These are phyloP conservation scores for Chaetoceros tenuissimus DNA, from an alignment of 108 stramenopile species.

Conservation along the genomic window DNA sequence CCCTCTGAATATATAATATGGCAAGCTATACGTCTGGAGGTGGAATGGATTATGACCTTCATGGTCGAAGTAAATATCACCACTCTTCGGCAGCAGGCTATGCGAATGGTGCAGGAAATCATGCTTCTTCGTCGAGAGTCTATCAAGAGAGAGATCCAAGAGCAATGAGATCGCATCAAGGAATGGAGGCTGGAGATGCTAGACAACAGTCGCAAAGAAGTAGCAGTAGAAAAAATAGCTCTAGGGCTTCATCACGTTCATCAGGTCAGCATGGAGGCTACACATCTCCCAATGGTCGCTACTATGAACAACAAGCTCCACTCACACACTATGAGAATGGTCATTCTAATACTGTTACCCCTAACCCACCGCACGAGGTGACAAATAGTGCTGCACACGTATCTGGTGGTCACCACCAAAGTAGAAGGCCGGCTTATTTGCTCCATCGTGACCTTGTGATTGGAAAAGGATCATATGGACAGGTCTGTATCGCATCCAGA, in stretches of 20 bases:
- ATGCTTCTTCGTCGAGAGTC: background rate
- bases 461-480: constrained; percentile 86
- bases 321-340: background rate
- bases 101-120: background rate
- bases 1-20: background rate
- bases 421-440: constrained; percentile 75
- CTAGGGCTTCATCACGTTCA: background rate
- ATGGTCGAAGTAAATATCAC: background rate
- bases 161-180: background rate
- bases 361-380: background rate
- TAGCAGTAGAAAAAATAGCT: background rate
- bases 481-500: constrained; percentile 84
- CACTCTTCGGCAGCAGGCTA: background rate
- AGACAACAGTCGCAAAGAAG: background rate
- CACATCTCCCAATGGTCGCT: background rate
- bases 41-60: background rate
- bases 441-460: constrained; percentile 85
- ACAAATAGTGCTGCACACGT: background rate
- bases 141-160: background rate
- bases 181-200: background rate
- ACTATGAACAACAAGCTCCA: background rate
- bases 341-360: background rate
- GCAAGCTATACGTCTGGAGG: background rate
- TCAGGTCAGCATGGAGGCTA: background rate
- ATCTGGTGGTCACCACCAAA: background rate